A percentile compares a stretch with the other conserved stretches of the same genome.
Conservation (phyloP, 2,329 filamentous ascomycete genomes). For the Leptographium radiaticola region DNA sequence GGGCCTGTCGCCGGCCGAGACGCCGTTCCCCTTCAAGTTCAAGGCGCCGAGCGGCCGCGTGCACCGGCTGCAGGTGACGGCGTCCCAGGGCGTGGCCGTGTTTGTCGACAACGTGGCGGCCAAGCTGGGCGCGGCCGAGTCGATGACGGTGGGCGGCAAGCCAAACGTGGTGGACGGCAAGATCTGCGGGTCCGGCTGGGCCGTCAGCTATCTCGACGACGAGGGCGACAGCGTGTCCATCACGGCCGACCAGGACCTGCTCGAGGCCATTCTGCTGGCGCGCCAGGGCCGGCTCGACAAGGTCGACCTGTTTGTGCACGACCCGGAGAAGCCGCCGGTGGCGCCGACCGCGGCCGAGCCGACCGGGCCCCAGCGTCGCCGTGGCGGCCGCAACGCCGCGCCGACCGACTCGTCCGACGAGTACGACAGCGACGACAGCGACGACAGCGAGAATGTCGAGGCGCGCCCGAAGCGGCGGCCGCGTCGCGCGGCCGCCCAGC, state of each 20-base stretch:
- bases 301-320: slow-evolving; percentile 93
- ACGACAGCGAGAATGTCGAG: slow-evolving; percentile 25
- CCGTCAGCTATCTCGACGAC: slow-evolving; percentile 90
- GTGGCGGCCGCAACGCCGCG: slow-evolving; percentile 8
- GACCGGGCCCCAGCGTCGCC: slow-evolving; percentile 27
- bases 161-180: slow-evolving; percentile 71
- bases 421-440: slow-evolving; percentile 38
- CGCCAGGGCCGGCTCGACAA: slow-evolving; percentile 71
- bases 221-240: slow-evolving; percentile 96
- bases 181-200: slow-evolving; percentile 68
- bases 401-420: slow-evolving; percentile 24
- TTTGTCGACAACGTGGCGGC: slow-evolving; percentile 65
- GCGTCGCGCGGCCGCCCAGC: slow-evolving; percentile 19
- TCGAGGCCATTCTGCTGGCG: slow-evolving; percentile 79
- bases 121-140: slow-evolving; percentile 66
- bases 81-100: slow-evolving; percentile 66
- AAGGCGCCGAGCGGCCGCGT: slow-evolving; percentile 92
- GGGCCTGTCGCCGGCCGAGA: slow-evolving; percentile 51
- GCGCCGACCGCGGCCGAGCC: slow-evolving; percentile 29
- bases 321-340: slow-evolving; percentile 81
- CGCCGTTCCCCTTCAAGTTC: slow-evolving; percentile 96
- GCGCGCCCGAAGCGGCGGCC: slow-evolving; percentile 25
- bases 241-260: slow-evolving; percentile 83
- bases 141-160: slow-evolving; percentile 69
- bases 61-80: slow-evolving; percentile 76